These are phyloP conservation scores for Chlorella sp. DNA, from an alignment of 139 green algal species.

Conservation along the genomic window DNA sequence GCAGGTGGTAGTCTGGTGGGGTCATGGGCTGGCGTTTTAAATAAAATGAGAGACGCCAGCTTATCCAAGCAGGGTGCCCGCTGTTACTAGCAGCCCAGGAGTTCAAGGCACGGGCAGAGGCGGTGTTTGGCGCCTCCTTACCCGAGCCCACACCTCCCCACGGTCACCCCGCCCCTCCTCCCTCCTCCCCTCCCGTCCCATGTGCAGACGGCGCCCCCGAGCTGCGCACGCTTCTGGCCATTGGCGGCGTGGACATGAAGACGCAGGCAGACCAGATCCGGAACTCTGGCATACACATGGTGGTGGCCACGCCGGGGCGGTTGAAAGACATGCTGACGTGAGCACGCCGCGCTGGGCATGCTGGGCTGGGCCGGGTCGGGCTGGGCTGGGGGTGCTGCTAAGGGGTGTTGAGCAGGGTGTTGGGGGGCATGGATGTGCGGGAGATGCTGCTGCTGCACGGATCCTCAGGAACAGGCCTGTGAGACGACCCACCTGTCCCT, in stretches of 20 bases:
- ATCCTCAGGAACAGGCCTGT: not conserved
- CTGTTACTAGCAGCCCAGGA: too few species aligned
- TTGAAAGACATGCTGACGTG: slow-evolving; percentile 94
- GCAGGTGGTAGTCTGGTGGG: not conserved
- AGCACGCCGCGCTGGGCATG: not conserved
- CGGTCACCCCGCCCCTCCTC: not conserved
- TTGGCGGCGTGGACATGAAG: slow-evolving; percentile 79
- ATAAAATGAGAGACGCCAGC: not conserved
- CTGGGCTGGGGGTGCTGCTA: not conserved
- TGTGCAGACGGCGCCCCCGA: slow-evolving; percentile 65
- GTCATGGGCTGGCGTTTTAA: not conserved
- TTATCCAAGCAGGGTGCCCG: too few species aligned
- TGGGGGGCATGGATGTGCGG: not conserved
- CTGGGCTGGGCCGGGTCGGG: not conserved
- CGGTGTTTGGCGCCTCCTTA: too few species aligned
- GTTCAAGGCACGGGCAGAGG: too few species aligned
- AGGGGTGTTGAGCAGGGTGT: not conserved
- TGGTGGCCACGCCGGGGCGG: slow-evolving; percentile 92
- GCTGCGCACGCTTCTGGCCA: slow-evolving; percentile 89
- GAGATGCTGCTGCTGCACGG: not conserved
- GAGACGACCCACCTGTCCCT: not conserved
- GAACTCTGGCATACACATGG: slow-evolving; percentile 85
- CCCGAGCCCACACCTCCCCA: too few species aligned
- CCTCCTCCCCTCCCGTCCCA: slow-evolving; percentile 24
- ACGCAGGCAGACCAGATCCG: slow-evolving; percentile 56